phyloP scores from a whole-genome alignment of 495 filamentous ascomycete species.

The Lichenothelia convexa region DNA sequence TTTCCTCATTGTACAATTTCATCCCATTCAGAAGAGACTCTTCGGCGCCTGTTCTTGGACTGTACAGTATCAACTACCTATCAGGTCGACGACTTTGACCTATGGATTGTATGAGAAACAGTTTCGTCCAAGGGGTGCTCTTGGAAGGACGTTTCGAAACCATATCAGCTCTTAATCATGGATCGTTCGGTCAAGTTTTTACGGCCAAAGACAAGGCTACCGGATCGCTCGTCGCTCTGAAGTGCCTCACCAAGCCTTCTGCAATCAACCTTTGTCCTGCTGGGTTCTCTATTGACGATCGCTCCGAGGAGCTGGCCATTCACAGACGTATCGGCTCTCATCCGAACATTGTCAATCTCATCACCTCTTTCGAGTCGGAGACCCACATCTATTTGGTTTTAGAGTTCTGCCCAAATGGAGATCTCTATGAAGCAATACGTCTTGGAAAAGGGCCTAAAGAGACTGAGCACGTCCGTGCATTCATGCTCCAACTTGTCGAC shows the following conservation, averaged over 20 bases:
- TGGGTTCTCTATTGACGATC: slow-evolving; percentile 50
- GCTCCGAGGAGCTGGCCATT: slow-evolving; percentile 71
- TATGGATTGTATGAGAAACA: slow-evolving; percentile 27
- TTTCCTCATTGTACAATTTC: no score
- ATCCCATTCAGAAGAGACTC: no score
- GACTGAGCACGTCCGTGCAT: slow-evolving; percentile 87
- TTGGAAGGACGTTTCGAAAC: slow-evolving; percentile 56
- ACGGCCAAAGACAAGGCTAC: slow-evolving; percentile 64
- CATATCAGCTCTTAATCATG: slow-evolving; percentile 87
- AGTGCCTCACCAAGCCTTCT: slow-evolving; percentile 67
- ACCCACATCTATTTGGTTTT: slow-evolving; percentile 80
- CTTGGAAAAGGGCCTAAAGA: slow-evolving; percentile 69
- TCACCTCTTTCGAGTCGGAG: slow-evolving; percentile 82
- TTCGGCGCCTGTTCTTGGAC: no score
- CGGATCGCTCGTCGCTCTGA: slow-evolving; percentile 71
- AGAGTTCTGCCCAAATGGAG: slow-evolving; percentile 90
- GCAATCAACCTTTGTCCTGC: slow-evolving; percentile 32
- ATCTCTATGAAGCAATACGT: slow-evolving; percentile 94
- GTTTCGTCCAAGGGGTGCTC: slow-evolving; percentile 20
- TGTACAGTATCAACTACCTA: no score
- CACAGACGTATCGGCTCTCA: slow-evolving; percentile 64
- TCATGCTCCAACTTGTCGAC: slow-evolving; percentile 87
- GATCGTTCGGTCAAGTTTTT: slow-evolving; percentile 96
- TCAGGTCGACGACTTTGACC: no score
- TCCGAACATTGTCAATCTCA: slow-evolving; percentile 82